Evolutionary conservation across 345 rosid genomes (phyloP), one percentile per base, ranked within the genome.

Genomic region (Rhizophora apiculata): DNA sequence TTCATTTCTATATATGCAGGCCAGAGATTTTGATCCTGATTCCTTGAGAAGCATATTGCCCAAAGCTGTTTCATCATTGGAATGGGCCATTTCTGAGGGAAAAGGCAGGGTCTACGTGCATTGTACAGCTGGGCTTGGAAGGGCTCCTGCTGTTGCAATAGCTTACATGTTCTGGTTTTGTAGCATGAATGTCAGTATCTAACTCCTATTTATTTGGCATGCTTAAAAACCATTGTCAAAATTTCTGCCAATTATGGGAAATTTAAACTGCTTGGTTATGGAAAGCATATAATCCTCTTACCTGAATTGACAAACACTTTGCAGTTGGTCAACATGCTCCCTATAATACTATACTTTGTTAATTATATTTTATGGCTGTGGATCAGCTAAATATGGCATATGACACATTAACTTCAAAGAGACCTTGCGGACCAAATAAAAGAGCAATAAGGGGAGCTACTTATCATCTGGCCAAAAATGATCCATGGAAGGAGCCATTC

Each of bases 61-160:
- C 1, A 83, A 80, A 73, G 93, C 96, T 27, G 96, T 91, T 76
- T 91, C 98, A 16, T 87, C 86, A 7, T 61, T 91, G 73, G 98
- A 93, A 80, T 86, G 92, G 94, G 94, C 94, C 55, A 83, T 87
- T 69, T 85, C 91, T 0, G 81, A 89, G 64, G 98, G 96, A 63
- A 93, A 89, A 74, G 97, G 97, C 29, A 71, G 85, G 71, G 91
- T 78, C 6, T 93, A 93, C 27, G 90, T 93, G 43, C 98, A 93
- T 62, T 93, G 98, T 78, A 86, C 96, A 16, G 98, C 98, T 20
- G 97, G 98, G 57, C 81, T 93, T 8, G 98, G 98, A 72, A 89
- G 98, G 72, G 98, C 98, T 49, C 98, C 98, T 13, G 97, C 96
- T 15, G 89, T 89, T 67, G 89, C 92, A 0, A 88, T 91, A 55